Evolutionary conservation across 257 asterid genomes (phyloP), one percentile per base, ranked within the genome.

Genomic region (Fraxinus americana): DNA sequence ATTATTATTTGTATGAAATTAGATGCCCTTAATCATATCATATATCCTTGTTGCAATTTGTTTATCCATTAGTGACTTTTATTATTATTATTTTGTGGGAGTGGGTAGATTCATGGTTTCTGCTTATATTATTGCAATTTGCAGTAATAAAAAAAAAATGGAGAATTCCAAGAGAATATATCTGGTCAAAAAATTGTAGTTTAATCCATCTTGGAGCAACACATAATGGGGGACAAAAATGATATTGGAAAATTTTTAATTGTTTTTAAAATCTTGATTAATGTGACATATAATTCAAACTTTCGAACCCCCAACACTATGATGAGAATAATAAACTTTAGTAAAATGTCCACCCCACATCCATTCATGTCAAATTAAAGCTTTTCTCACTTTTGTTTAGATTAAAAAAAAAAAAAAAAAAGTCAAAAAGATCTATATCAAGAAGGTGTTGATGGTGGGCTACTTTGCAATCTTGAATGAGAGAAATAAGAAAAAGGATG

Each of bases 321-420:
- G 30, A 36, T 13, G 12, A 36, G 34, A 75, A 25, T 59, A 48
- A 36, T 75, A 41, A 21, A 43, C 72, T 29, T 75, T 41, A 54
- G 35, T 61, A 29, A 76, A 67, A 30, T 67, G 68, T 19, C 79
- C 66, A 76, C 41, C 36, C 78, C 36, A 59, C 5, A 17, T 45
- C 54, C 2, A 39, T 27, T 45, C 45, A 38, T 39, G 23, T 41
- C 65, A 41, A 25, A 75, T 75, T 39, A 38, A 21, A 43, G 34
- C 66, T 66, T 43, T 41, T 75, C 23, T 13, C n/a, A 65, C n/a
- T 75, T 38, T 7, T 25, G 72, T 14, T 75, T 9, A 65, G 72
- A 63, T 75, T 25, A 0, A 25, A 25, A 25, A 25, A 25, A 25
- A 25, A 25, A 25, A 25, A 25, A 25, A 65, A 13, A 36, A 75